These are phyloP conservation scores for Ajuga chamaepitys DNA, from an alignment of 257 asterid genomes.

Conservation along the genomic window DNA sequence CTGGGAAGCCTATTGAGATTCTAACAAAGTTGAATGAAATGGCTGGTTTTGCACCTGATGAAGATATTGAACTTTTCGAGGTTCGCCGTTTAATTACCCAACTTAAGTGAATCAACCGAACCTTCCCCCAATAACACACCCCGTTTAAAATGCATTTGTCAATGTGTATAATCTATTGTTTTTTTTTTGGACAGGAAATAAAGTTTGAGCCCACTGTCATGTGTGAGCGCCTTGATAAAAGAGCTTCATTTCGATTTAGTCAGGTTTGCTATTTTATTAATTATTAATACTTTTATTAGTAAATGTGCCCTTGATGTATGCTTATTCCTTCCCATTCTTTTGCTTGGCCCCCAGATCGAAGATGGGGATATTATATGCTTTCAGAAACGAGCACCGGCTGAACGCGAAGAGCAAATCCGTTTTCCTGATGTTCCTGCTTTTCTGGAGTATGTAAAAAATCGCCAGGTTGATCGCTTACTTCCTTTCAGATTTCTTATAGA, in stretches of 20 bases:
- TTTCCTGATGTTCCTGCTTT: conserved; percentile 78
- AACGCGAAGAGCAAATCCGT: conserved; percentile 45
- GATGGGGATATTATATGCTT: conserved; percentile 96
- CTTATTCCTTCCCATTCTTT: conserved; percentile 1
- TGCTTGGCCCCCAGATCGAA: conserved; percentile 48
- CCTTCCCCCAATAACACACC: not conserved
- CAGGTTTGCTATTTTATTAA: conserved; percentile 39
- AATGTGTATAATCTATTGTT: not conserved
- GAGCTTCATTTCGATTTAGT: conserved; percentile 65
- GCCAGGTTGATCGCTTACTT: conserved; percentile 57
- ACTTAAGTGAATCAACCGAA: not conserved
- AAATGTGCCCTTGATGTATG: not conserved
- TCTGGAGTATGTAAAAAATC: conserved; percentile 87
- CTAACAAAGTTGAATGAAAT: conserved; percentile 60
- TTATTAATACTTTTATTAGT: not conserved
- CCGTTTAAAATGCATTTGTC: not conserved
- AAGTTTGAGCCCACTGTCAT: conserved; percentile 91
- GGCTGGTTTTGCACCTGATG: conserved; percentile 90
- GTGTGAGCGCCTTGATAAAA: conserved; percentile 88
- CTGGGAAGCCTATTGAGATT: conserved; percentile 71
- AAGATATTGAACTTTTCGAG: conserved; percentile 93
- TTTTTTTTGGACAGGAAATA: conserved; percentile 62
- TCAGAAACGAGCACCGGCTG: conserved; percentile 60
- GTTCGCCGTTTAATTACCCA: conserved; percentile 28
- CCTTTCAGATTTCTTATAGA: not conserved